Conservation (phyloP, 1,139 yeast species). For the Diutina ranongensis region DNA sequence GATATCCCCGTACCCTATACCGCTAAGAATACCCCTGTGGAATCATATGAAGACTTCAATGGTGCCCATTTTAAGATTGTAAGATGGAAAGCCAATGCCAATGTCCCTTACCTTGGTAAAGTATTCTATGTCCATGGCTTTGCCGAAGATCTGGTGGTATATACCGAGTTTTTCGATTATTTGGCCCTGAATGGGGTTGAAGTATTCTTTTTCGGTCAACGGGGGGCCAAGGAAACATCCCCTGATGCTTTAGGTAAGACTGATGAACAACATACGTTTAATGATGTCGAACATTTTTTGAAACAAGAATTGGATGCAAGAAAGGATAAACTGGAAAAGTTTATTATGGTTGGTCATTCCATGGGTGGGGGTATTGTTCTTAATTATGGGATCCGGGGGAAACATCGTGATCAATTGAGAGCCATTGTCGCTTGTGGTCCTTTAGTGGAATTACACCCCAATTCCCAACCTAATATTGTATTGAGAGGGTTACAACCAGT, state of each 20-base stretch:
- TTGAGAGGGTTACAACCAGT: slow-evolving; percentile 35
- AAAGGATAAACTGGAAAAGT: slow-evolving; percentile 21
- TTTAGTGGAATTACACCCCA: slow-evolving; percentile 44
- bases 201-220: slow-evolving; percentile 68
- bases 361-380: slow-evolving; percentile 89
- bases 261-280: slow-evolving; percentile 49
- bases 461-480: slow-evolving; percentile 43
- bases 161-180: slow-evolving; percentile 47
- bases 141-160: slow-evolving; percentile 49
- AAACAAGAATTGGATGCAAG: slow-evolving; percentile 20
- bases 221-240: slow-evolving; percentile 80
- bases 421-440: slow-evolving; percentile 63
- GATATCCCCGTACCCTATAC: slow-evolving; percentile 19
- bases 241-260: slow-evolving; percentile 54
- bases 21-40: slow-evolving; percentile 21
- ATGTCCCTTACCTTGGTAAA: slow-evolving; percentile 36
- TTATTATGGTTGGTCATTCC: slow-evolving; percentile 74
- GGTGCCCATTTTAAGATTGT: slow-evolving; percentile 30
- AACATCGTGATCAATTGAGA: slow-evolving; percentile 36
- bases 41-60: slow-evolving; percentile 20
- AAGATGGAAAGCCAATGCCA: slow-evolving; percentile 28
- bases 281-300: slow-evolving; percentile 61
- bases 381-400: slow-evolving; percentile 66
- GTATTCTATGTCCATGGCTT: slow-evolving; percentile 72
- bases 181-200: slow-evolving; percentile 57